These are phyloP conservation scores for Calophaca sinica DNA, from an alignment of 306 rosid species.

Conservation along the genomic window DNA sequence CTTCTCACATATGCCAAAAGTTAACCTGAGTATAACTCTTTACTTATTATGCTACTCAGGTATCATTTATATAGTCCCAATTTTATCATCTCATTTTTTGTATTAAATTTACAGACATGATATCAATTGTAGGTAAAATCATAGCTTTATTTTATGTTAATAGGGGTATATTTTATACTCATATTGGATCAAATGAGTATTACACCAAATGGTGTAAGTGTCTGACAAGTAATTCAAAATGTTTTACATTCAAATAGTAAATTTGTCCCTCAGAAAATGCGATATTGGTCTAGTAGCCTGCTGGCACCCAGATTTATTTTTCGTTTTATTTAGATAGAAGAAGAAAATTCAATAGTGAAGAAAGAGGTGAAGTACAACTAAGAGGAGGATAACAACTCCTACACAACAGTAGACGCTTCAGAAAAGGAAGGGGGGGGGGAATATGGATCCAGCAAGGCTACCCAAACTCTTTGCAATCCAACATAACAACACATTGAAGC, in stretches of 20 bases:
- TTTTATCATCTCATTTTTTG: not conserved
- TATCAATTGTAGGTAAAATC: not conserved
- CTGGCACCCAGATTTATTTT: not conserved
- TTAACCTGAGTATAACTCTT: not conserved
- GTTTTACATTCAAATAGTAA: not conserved
- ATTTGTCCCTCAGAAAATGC: not conserved
- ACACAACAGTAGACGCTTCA: not conserved
- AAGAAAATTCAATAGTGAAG: not conserved
- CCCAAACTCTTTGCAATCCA: not conserved
- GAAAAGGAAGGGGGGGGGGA: too few species aligned
- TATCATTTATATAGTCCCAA: not conserved
- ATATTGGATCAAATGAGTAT: not conserved
- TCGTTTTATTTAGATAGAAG: not conserved
- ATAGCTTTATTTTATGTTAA: not conserved
- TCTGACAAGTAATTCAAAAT: not conserved
- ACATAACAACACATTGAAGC: not conserved
- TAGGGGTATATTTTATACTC: not conserved
- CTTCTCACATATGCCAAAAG: not conserved
- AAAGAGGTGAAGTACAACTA: not conserved
- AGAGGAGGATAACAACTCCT: conserved; percentile 9
- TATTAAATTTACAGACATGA: not conserved
- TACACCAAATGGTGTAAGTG: not conserved
- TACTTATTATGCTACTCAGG: too few species aligned
- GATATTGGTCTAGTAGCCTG: not conserved
- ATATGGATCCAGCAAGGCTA: not conserved